Percentiles rank a stretch among this genome's conserved stretches.
phyloP scores from a whole-genome alignment of 2,329 filamentous ascomycete species.

The Dactylellina haptotyla region DNA sequence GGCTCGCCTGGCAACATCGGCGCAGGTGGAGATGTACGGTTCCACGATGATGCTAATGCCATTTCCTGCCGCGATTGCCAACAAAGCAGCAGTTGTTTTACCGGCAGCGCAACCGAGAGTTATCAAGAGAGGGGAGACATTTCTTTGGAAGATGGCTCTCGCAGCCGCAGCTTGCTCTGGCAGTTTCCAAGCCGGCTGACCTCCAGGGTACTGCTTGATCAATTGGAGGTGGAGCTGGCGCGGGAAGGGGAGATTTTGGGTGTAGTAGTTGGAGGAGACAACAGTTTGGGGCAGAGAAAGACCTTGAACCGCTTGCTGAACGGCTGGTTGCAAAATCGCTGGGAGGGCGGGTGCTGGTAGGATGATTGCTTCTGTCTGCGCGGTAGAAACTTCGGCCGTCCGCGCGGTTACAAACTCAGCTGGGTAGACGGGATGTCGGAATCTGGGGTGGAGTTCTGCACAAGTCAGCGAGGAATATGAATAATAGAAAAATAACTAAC shows the following conservation, averaged over 20 bases:
- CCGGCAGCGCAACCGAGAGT: conserved; percentile 2
- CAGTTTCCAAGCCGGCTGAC: background rate
- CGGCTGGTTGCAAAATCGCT: background rate
- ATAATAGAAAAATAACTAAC: no score
- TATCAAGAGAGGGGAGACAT: conserved; percentile 1
- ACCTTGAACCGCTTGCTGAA: background rate
- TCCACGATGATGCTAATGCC: conserved; percentile 14
- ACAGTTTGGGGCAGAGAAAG: background rate
- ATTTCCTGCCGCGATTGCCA: background rate
- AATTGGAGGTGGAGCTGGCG: background rate
- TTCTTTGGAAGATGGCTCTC: conserved; percentile 4
- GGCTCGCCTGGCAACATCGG: conserved; percentile 1
- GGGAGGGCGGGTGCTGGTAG: no score
- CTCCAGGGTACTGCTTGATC: background rate
- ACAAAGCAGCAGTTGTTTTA: background rate
- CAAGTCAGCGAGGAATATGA: no score
- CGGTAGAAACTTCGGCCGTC: no score
- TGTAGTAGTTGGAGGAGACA: background rate
- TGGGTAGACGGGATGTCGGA: no score
- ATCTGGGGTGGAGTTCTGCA: no score
- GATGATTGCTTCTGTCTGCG: no score
- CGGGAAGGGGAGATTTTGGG: background rate
- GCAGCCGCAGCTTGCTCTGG: conserved; percentile 4
- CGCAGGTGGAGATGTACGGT: conserved; percentile 3
- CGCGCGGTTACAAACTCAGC: no score